Evolutionary conservation across 2,329 filamentous ascomycete genomes (phyloP), one percentile per base, ranked within the genome.

Genomic region (Massarina eburnea): DNA sequence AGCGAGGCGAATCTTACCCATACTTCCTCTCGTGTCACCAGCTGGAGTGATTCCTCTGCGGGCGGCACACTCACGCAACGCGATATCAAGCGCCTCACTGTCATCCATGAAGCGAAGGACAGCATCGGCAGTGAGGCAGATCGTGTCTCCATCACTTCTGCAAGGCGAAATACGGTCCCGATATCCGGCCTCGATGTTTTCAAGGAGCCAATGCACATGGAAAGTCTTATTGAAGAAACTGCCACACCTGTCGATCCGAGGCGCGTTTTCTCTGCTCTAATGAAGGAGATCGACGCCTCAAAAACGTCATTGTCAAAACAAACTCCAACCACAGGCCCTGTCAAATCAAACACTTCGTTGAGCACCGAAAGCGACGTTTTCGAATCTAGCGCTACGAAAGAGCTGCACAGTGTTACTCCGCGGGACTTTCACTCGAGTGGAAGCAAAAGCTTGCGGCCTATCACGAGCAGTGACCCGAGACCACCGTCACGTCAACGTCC

Each of bases 31-130:
- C 60, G 85, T 18, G 81, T 88, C 40, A 88, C 85, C 2, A 90
- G 86, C 64, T 89, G 86, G 86, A 80, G 80, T 4, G 81, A 83
- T 49, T 87, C 85, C 0, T 81, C 80, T 1, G 74, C 76, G 1
- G 78, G 78, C 45, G 82, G 80, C 2, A 77, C 80, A 2, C 68
- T 76, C 5, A 81, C 64, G 47, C 76, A 72, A 47, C 74, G 48
- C 70, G 78, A 73, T 73, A 81, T 48, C 65, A 73, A 85, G 57
- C 77, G 81, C 1, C 69, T 87, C n/a, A 84, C 83, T 2, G 76
- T 84, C 19, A 86, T 87, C 59, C 80, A 80, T 36, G 84, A 86
- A 61, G 75, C 64, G 4, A 68, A 66, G 43, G 63, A 67, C 39
- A 70, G 67, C 22, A 58, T 66, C 14, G 57, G 62, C 9, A 69